Conservation (phyloP, 192 early-diverging fungal genomes). For the Coemansia reversa region DNA sequence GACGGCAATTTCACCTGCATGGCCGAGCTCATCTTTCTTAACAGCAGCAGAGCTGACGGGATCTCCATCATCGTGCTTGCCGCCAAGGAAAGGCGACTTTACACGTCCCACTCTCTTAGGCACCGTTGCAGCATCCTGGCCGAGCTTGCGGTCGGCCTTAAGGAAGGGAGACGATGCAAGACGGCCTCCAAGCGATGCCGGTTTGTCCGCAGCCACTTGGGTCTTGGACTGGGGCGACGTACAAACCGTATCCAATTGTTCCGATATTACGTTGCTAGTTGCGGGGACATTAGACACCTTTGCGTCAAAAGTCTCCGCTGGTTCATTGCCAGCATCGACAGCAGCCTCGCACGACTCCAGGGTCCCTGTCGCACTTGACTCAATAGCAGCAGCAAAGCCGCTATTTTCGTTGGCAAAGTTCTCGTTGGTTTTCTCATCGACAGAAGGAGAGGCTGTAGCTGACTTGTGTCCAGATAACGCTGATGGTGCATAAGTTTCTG, state of each 20-base stretch:
- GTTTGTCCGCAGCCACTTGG: slow-evolving; percentile 18
- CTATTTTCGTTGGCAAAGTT: background rate
- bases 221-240: slow-evolving; percentile 27
- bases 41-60: background rate
- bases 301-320: background rate
- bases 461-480: too few relatives aligned
- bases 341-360: background rate
- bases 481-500: background rate
- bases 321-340: background rate
- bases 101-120: slow-evolving; percentile 38
- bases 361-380: background rate
- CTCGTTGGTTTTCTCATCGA: too few relatives aligned
- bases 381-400: background rate
- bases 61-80: slow-evolving; percentile 13
- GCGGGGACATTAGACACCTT: background rate
- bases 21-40: slow-evolving; percentile 1
- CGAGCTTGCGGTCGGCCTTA: slow-evolving; percentile 38
- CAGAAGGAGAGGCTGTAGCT: too few relatives aligned
- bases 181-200: slow-evolving; percentile 24
- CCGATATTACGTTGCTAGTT: slow-evolving; percentile 6
- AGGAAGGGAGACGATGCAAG: slow-evolving; percentile 52
- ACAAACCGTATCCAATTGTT: slow-evolving; percentile 1
- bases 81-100: slow-evolving; percentile 46
- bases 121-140: slow-evolving; percentile 10
- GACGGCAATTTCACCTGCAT: background rate